Evolutionary conservation across 176 grass and related monocot species (phyloP).

Genomic region (Rhynchospora breviuscula): DNA sequence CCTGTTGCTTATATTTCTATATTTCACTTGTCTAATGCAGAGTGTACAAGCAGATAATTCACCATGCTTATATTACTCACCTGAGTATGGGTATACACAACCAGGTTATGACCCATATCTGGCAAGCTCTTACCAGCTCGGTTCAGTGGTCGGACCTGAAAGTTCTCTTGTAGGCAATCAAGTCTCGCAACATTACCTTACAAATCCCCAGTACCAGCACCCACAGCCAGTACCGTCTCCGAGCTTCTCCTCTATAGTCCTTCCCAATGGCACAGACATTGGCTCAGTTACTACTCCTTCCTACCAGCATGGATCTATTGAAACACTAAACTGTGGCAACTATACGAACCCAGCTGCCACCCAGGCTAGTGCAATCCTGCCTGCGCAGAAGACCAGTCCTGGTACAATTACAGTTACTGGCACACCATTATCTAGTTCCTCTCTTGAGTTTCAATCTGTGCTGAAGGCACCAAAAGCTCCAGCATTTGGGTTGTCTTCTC

Average conservation of each 20-base stretch:
- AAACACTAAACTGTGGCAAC: conserved; percentile 14
- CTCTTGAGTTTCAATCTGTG: conserved; percentile 39
- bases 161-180: conserved; percentile 31
- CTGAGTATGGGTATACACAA: conserved; percentile 56
- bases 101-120: conserved; percentile 53
- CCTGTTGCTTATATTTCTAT: neutral
- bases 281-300: conserved; percentile 23
- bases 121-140: conserved; percentile 19
- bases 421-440: conserved; percentile 1
- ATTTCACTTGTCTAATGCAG: conserved; percentile 16
- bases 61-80: conserved; percentile 51
- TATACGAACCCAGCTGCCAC: conserved; percentile 4
- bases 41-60: conserved; percentile 48
- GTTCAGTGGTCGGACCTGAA: conserved; percentile 38
- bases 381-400: conserved; percentile 22
- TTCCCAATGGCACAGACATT: conserved; percentile 44
- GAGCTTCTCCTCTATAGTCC: conserved; percentile 47
- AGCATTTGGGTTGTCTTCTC: conserved; percentile 28
- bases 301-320: conserved; percentile 13
- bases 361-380: neutral
- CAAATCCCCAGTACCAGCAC: conserved; percentile 44
- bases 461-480: conserved; percentile 31
- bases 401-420: conserved; percentile 5
- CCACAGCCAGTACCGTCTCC: conserved; percentile 30
- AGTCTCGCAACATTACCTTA: conserved; percentile 17